Evolutionary conservation across 2,329 filamentous ascomycete species (phyloP).

Genomic region (Aureobasidium namibiae): DNA sequence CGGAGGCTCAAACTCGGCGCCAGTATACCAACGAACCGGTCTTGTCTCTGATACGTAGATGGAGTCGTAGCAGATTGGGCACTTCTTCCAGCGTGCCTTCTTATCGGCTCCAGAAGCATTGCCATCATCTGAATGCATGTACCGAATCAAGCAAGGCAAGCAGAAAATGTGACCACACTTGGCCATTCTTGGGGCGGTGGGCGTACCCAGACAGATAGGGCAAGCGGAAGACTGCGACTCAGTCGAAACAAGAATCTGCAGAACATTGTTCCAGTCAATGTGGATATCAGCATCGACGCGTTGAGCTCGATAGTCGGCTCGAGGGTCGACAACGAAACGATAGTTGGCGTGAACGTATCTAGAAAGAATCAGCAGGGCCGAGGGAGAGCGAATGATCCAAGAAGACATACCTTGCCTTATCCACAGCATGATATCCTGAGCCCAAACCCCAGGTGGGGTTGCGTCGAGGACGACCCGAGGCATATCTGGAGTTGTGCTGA

Average conservation of each 20-base stretch:
- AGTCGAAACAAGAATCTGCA: slow-evolving; percentile 85
- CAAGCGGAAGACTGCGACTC: slow-evolving; percentile 84
- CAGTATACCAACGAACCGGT: slow-evolving; percentile 83
- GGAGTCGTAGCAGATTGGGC: slow-evolving; percentile 88
- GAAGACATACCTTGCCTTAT: slow-evolving; percentile 67
- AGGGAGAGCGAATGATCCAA: not conserved
- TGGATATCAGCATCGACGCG: slow-evolving; percentile 80
- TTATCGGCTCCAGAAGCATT: slow-evolving; percentile 53
- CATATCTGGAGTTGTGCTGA: slow-evolving; percentile 22
- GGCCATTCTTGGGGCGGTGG: slow-evolving; percentile 91
- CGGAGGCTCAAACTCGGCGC: slow-evolving; percentile 74
- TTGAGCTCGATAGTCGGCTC: slow-evolving; percentile 69
- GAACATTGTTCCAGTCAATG: slow-evolving; percentile 80
- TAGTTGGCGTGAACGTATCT: slow-evolving; percentile 95
- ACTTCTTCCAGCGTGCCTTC: slow-evolving; percentile 81
- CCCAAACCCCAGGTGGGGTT: slow-evolving; percentile 77
- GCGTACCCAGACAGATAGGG: slow-evolving; percentile 88
- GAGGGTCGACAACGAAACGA: slow-evolving; percentile 85
- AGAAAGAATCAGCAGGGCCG: slow-evolving; percentile 14
- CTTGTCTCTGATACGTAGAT: slow-evolving; percentile 87
- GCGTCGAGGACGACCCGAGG: slow-evolving; percentile 40
- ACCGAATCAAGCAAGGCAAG: slow-evolving; percentile 83
- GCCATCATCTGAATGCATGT: slow-evolving; percentile 83
- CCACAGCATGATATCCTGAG: slow-evolving; percentile 79
- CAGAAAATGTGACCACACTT: slow-evolving; percentile 97